Conservation (phyloP, 164 flowering plant genomes). For the Umbilicus rupestris region DNA sequence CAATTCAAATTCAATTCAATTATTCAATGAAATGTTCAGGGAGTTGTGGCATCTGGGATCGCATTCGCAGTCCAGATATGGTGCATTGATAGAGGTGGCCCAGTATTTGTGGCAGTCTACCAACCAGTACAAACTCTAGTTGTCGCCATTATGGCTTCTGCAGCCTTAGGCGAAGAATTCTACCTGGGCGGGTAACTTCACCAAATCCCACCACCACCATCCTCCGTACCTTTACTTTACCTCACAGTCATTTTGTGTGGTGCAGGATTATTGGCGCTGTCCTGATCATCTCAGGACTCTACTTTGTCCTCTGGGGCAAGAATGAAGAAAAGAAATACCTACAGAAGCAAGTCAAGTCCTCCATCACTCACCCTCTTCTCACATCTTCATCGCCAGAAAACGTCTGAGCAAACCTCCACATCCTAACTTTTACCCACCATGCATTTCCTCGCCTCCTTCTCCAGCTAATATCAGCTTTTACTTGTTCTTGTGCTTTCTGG, state of each 20-base stretch:
- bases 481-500: too few species aligned
- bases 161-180: constrained; percentile 88
- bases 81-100: constrained; percentile 99
- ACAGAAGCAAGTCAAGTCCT: constrained; percentile 32
- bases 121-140: constrained; percentile 98
- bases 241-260: not conserved
- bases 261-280: constrained; percentile 91
- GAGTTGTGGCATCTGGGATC: constrained; percentile 94
- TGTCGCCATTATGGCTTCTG: constrained; percentile 89
- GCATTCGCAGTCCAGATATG: constrained; percentile 99
- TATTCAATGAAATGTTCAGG: constrained; percentile 45
- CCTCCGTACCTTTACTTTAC: not conserved
- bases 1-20: not conserved
- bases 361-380: constrained; percentile 78
- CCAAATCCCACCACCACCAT: not conserved
- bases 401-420: constrained; percentile 29
- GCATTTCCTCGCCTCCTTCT: too few species aligned
- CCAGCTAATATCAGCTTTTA: too few species aligned
- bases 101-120: constrained; percentile 96
- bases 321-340: constrained; percentile 62
- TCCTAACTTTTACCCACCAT: not conserved
- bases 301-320: constrained; percentile 91
- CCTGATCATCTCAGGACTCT: constrained; percentile 71
- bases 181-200: constrained; percentile 80
- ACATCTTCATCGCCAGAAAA: constrained; percentile 48